Evolutionary conservation across 2,329 filamentous ascomycete genomes (phyloP), one percentile per base, ranked within the genome.

Genomic region (Tympanopsis confertula): DNA sequence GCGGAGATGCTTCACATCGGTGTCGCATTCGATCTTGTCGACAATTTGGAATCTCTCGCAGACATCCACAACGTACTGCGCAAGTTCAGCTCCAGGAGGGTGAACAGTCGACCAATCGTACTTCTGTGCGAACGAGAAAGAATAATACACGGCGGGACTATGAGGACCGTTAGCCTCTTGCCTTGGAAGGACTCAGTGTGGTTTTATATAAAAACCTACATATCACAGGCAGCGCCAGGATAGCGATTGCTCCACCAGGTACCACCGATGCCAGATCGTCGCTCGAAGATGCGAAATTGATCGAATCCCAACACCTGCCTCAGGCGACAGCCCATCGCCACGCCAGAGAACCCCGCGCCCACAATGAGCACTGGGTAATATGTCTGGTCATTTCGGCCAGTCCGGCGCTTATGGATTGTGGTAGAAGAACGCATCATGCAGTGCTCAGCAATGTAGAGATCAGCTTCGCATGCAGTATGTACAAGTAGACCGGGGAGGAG

Each of bases 241-340:
- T 78, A 77, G 36, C 66, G 58, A 46, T 77, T 77, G 39, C 69
- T 71, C 63, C 66, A 73, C 73, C 73, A 78, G 4, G 71, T 74
- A 5, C 71, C 71, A 19, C 72, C 73, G 42, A 76, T 63, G 3
- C 68, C 71, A 7, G 65, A 60, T 43, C 71, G 67, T 22, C 71
- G 58, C 2, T 77, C 73, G 42, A 74, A 74, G 42, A 78, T 63
- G 24, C 68, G 58, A 48, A 76, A 76, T 39, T 77, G 70, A 46
- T 74, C 68, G 42, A 69, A 70, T 2, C 65, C 66, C 12, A 75
- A 58, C 26, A 59, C 56, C 35, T 68, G 57, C 45, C 73, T 74
- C 41, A 78, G 46, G 35, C 65, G 61, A 44, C 67, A 71, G n/a
- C 63, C 73, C 63, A 73, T 69, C 4, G 71, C 71, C 46, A 78